A percentile compares a stretch with the other conserved stretches of the same genome.
These are phyloP conservation scores for Corymbia citriodora DNA, from an alignment of 441 rosid genomes.

Conservation along the genomic window DNA sequence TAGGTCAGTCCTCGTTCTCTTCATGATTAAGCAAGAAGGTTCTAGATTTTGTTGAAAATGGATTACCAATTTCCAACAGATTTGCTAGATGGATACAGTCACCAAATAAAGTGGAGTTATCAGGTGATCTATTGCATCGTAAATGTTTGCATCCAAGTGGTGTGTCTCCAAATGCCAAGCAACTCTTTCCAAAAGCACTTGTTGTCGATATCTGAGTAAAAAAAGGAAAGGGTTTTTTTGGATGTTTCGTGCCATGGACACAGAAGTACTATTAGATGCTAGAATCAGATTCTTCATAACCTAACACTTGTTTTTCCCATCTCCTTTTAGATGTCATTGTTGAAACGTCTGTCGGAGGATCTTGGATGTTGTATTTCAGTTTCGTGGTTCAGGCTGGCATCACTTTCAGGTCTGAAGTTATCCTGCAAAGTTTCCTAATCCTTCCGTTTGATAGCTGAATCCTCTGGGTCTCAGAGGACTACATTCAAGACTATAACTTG, in stretches of 20 bases:
- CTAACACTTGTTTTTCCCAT: not conserved
- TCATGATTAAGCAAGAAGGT: too few species aligned
- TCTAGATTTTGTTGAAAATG: too few species aligned
- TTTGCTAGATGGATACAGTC: not conserved
- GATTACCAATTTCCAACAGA: too few species aligned
- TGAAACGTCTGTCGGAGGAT: conserved; percentile 13
- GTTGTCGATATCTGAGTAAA: not conserved
- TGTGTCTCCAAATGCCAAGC: not conserved
- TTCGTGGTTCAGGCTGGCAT: conserved; percentile 10
- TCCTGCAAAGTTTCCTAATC: not conserved
- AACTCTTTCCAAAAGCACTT: not conserved
- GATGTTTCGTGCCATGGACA: not conserved
- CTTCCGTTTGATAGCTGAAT: not conserved
- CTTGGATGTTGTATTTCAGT: conserved; percentile 2
- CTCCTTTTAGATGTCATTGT: conserved; percentile 6
- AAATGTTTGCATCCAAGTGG: not conserved
- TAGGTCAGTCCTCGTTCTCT: too few species aligned
- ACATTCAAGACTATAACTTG: not conserved
- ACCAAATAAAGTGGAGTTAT: not conserved
- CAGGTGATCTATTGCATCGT: not conserved
- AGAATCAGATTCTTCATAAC: not conserved
- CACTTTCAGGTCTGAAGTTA: conserved; percentile 32
- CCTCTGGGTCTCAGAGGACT: not conserved
- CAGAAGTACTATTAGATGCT: not conserved
- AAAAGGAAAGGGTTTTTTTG: not conserved